phyloP scores from a whole-genome alignment of 352 stramenopile species.

The Phytophthora europaea region DNA sequence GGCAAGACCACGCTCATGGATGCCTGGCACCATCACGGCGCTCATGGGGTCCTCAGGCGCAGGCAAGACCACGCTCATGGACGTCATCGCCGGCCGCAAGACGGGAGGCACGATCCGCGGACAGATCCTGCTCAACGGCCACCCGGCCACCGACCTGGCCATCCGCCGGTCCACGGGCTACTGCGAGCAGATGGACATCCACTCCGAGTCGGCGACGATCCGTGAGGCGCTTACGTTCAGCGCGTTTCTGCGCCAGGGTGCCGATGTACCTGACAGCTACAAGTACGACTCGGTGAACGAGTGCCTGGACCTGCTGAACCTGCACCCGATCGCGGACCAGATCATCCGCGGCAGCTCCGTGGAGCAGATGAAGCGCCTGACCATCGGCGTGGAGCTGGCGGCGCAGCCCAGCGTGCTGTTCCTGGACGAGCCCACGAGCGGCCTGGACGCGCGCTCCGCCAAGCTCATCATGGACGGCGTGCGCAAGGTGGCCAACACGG shows the following conservation, averaged over 20 bases:
- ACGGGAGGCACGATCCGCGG: conserved; percentile 22
- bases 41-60: conserved; percentile 31
- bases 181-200: conserved; percentile 33
- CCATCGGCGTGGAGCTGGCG: conserved; percentile 5
- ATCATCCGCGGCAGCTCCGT: conserved; percentile 28
- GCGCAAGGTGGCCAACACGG: conserved; percentile 57
- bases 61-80: conserved; percentile 35
- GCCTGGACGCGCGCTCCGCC: conserved; percentile 74
- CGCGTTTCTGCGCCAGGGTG: conserved; percentile 36
- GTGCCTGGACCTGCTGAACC: conserved; percentile 32
- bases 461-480: conserved; percentile 86
- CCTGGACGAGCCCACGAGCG: conserved; percentile 84
- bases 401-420: no score
- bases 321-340: conserved; percentile 33
- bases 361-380: background rate
- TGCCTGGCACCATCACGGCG: conserved; percentile 7
- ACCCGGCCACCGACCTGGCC: conserved; percentile 52
- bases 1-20: conserved; percentile 36
- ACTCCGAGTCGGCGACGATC: conserved; percentile 17
- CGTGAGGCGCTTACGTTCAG: conserved; percentile 52
- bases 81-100: conserved; percentile 34
- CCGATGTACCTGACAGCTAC: conserved; percentile 46
- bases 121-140: conserved; percentile 64
- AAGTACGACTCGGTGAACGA: conserved; percentile 59
- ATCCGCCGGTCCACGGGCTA: conserved; percentile 40